Base-by-base conservation (phyloP, 2,329 filamentous ascomycete species). In the Paecilomyces dactylethromorphus region DNA sequence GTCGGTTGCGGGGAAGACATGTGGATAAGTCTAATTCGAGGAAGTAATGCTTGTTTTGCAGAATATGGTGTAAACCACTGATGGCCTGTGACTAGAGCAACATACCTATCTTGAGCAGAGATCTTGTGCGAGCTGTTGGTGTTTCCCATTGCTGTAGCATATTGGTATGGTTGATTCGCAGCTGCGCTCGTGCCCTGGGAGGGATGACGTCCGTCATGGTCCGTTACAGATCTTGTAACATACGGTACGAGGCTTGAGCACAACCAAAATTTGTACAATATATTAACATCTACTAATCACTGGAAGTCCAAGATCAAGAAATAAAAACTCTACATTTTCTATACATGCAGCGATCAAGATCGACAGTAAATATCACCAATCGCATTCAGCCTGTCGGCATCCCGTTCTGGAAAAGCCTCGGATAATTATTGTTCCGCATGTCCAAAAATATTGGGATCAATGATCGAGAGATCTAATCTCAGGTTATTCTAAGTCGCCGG, bases 21-120 rank as follows among this genome's bases (percentile, higher is more conserved):
- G n/a, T 6, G 11, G 5, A 10, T 51, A 53, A 22, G 22, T 53
- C 22, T 26, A 15, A 53, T 26, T 53, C 51, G 24, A 26, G 51
- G 51, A 18, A 53, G 21, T 32, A n/a, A 26, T 53, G 29, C 24
- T 55, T 22, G 32, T 49, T n/a, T 18, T n/a, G 11, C 22, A 31
- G 29, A n/a, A 26, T 8, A 39, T 13, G 26, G 45, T 32, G 49
- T 22, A 45, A 33, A 54, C 53, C 45, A 49, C 29, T 26, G 56
- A 32, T 29, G 21, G 22, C 26, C n/a, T 45, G 51, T 31, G 15
- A 22, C 35, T 31, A 33, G 1, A 50, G 18, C 24, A 1, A 74
- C 84, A 68, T 72, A 96, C 92, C 91, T 92, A 79, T 97, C 93
- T 79, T 97, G 92, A 68, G 85, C 83, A 33, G 87, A 87, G 61